Evolutionary conservation across 768 basidiomycete genomes (phyloP).

Genomic region (Rickenella mellea): DNA sequence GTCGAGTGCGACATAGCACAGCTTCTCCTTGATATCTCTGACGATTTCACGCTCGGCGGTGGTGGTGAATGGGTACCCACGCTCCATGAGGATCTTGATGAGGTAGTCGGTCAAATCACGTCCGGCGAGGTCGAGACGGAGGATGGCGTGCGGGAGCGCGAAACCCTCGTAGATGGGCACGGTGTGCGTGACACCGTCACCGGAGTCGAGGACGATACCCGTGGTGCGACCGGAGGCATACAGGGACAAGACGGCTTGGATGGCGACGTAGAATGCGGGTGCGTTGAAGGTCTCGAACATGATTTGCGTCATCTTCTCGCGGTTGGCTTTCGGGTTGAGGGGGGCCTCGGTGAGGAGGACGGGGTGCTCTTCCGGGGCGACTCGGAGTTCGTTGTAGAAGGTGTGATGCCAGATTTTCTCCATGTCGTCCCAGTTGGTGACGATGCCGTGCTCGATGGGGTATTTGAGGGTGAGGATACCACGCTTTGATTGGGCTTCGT

Average conservation of each 20-base stretch:
- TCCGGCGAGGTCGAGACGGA: slow-evolving; percentile 56
- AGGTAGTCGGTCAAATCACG: slow-evolving; percentile 57
- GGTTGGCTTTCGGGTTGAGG: slow-evolving; percentile 86
- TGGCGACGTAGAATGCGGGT: slow-evolving; percentile 86
- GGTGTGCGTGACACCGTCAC: slow-evolving; percentile 64
- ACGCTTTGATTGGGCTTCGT: slow-evolving; percentile 67
- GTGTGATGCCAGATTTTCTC: slow-evolving; percentile 72
- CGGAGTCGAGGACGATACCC: slow-evolving; percentile 70
- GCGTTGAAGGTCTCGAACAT: slow-evolving; percentile 96
- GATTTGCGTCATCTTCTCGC: slow-evolving; percentile 94
- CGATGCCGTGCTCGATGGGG: slow-evolving; percentile 65
- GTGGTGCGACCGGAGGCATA: slow-evolving; percentile 66
- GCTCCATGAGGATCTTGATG: slow-evolving; percentile 46
- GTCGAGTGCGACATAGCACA: slow-evolving; percentile 65
- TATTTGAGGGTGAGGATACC: slow-evolving; percentile 64
- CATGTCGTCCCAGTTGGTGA: slow-evolving; percentile 73
- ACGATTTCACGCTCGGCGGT: slow-evolving; percentile 54
- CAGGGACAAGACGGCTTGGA: slow-evolving; percentile 82
- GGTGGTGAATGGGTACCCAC: slow-evolving; percentile 56
- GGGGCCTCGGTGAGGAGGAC: slow-evolving; percentile 88
- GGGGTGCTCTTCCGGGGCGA: slow-evolving; percentile 89
- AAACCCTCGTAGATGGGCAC: slow-evolving; percentile 70
- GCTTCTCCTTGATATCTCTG: slow-evolving; percentile 75
- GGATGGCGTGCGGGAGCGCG: slow-evolving; percentile 60
- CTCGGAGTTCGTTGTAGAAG: slow-evolving; percentile 87